These are phyloP conservation scores for Vigna unguiculata DNA, from an alignment of 306 rosid species.

Conservation along the genomic window DNA sequence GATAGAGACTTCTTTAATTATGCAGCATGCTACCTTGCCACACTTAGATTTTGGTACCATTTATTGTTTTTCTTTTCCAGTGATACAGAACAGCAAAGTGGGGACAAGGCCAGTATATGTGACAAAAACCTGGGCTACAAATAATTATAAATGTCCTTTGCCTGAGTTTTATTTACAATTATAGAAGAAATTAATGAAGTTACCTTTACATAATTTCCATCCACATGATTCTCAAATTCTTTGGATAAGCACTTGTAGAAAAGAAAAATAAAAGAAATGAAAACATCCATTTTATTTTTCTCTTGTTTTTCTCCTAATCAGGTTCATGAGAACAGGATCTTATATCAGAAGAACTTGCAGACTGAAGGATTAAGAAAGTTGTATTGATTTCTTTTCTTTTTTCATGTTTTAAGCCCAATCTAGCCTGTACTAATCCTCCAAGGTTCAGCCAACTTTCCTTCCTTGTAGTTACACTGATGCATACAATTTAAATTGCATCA, in stretches of 20 bases:
- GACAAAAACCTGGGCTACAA: neutral
- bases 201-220: neutral
- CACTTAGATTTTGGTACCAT: conserved; percentile 15
- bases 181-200: neutral
- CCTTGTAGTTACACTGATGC: neutral
- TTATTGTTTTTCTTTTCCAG: neutral
- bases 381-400: neutral
- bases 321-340: neutral
- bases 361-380: neutral
- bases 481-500: conserved; percentile 23
- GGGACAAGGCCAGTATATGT: neutral
- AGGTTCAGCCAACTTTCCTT: neutral
- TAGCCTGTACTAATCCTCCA: neutral
- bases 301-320: too few relatives aligned
- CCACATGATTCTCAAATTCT: neutral
- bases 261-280: too few relatives aligned
- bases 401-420: neutral
- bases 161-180: neutral
- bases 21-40: neutral
- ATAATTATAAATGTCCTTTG: neutral
- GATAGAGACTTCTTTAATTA: neutral
- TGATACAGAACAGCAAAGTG: neutral
- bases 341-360: neutral
- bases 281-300: too few relatives aligned
- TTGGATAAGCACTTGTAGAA: too few relatives aligned